A percentile compares a stretch with the other conserved stretches of the same genome.
phyloP scores from a whole-genome alignment of 352 stramenopile genomes.

The Pilasporangium apinafurcum region DNA sequence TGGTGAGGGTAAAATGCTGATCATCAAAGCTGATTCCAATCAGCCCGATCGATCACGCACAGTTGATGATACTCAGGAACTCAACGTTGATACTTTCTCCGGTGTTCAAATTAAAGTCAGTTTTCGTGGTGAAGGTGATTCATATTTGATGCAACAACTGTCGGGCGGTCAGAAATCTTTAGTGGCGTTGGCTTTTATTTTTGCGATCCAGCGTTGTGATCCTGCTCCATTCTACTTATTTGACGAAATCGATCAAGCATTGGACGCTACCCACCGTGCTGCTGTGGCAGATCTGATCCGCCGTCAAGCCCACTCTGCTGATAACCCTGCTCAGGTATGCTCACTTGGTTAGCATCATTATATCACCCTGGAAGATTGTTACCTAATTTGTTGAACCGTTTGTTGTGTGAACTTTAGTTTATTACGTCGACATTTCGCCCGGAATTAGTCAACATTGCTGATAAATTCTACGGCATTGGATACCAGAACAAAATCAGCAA shows the following conservation, averaged over 20 bases:
- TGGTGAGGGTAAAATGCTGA: conserved; percentile 94
- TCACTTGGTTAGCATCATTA: neutral
- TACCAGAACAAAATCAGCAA: conserved; percentile 98
- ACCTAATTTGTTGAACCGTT: conserved; percentile 3
- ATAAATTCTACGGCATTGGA: conserved; percentile 97
- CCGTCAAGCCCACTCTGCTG: conserved; percentile 90
- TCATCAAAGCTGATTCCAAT: conserved; percentile 87
- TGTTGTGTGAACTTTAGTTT: conserved; percentile 41
- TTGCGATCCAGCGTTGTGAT: conserved; percentile 98
- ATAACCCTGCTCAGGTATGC: conserved; percentile 94
- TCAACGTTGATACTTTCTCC: conserved; percentile 90
- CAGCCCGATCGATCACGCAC: conserved; percentile 5
- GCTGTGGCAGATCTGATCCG: conserved; percentile 96
- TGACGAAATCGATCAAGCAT: conserved; percentile 99
- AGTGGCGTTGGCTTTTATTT: conserved; percentile 99
- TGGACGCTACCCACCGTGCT: conserved; percentile 98
- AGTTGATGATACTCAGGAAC: conserved; percentile 18
- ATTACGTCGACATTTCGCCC: conserved; percentile 99
- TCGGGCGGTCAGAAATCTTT: conserved; percentile 99
- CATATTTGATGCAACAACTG: conserved; percentile 98
- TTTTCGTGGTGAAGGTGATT: conserved; percentile 94
- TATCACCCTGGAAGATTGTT: neutral
- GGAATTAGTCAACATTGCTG: conserved; percentile 96
- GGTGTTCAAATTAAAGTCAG: conserved; percentile 98
- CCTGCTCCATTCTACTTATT: conserved; percentile 99